Percentiles rank a stretch among this genome's conserved stretches.
These are phyloP conservation scores for Talaromyces verruculosus DNA, from an alignment of 2,329 filamentous ascomycete species.

Conservation along the genomic window DNA sequence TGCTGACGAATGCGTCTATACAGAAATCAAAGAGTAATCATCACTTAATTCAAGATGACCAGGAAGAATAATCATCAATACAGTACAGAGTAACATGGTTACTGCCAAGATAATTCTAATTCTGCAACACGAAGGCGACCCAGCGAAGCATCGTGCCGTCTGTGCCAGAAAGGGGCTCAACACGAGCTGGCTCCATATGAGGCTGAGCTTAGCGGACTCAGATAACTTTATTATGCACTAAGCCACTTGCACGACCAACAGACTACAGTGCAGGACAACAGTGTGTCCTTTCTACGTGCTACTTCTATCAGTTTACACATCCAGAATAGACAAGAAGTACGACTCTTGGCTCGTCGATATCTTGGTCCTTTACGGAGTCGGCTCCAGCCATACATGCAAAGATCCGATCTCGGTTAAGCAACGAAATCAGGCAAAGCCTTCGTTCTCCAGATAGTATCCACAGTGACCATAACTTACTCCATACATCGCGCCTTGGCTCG, in stretches of 20 bases:
- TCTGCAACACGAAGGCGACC: not conserved
- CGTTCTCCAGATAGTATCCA: not conserved
- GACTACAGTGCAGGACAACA: too few relatives aligned
- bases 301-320: too few relatives aligned
- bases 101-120: not conserved
- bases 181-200: not conserved
- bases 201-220: slow-evolving; percentile 1
- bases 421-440: not conserved
- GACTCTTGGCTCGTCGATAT: not conserved
- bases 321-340: not conserved
- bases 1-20: not conserved
- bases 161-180: not conserved
- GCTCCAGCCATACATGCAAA: not conserved
- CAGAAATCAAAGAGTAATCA: not conserved
- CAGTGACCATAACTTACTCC: not conserved
- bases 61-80: not conserved
- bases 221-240: not conserved
- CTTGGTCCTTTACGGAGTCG: not conserved
- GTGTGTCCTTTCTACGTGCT: too few relatives aligned
- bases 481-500: not conserved
- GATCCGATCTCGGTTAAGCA: not conserved
- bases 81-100: not conserved
- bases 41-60: not conserved
- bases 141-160: not conserved
- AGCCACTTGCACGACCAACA: not conserved